These are phyloP conservation scores for Rosa persica DNA, from an alignment of 306 rosid genomes.

Conservation along the genomic window DNA sequence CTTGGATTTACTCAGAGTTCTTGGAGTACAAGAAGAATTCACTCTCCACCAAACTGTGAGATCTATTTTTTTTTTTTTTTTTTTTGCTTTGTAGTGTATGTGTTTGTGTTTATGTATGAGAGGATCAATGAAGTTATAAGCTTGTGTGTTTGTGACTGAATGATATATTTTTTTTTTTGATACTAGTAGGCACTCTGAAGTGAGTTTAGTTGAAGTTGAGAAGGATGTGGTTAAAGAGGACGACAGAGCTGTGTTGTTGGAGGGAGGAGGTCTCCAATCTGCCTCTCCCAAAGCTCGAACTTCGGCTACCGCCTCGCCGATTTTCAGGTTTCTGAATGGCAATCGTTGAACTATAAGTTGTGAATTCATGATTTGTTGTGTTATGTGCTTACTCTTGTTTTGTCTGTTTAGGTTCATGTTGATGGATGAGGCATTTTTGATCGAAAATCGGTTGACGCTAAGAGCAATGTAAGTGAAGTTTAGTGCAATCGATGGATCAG, in stretches of 20 bases:
- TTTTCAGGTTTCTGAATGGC: conserved; percentile 53
- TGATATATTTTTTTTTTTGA: conserved; percentile 1
- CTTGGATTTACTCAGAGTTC: conserved; percentile 84
- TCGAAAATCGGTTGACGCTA: conserved; percentile 83
- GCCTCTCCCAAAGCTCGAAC: conserved; percentile 62
- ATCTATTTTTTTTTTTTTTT: conserved; percentile 1
- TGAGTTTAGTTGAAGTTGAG: conserved; percentile 58
- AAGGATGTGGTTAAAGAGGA: conserved; percentile 60
- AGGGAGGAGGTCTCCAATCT: conserved; percentile 62
- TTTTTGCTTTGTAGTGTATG: background rate
- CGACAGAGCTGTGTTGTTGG: conserved; percentile 65
- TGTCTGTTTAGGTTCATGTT: conserved; percentile 60
- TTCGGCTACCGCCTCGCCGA: conserved; percentile 41
- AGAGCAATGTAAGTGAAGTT: conserved; percentile 81
- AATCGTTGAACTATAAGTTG: conserved; percentile 2
- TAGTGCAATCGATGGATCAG: background rate
- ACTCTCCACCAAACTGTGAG: conserved; percentile 69
- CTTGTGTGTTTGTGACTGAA: conserved; percentile 14
- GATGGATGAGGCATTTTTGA: conserved; percentile 76
- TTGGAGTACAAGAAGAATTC: conserved; percentile 65
- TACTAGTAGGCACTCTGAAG: conserved; percentile 69
- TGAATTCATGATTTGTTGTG: conserved; percentile 29
- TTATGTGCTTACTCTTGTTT: conserved; percentile 1
- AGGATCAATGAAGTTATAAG: background rate
- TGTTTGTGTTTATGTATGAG: background rate